These are phyloP conservation scores for Pseudogymnoascus sp. DNA, from an alignment of 2,329 filamentous ascomycete species.

Conservation along the genomic window DNA sequence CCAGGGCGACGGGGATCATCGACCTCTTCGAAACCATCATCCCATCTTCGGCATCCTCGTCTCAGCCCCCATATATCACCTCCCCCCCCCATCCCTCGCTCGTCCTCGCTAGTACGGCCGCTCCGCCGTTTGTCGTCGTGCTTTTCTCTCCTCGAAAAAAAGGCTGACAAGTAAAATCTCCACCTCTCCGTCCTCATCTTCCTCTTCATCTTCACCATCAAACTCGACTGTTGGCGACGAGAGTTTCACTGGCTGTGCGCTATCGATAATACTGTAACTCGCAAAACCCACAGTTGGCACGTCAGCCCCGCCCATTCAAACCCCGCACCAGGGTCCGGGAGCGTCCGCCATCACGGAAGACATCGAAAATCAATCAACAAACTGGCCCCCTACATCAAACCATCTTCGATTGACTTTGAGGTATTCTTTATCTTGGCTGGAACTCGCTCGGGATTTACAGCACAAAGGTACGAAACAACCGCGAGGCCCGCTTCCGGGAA, in stretches of 20 bases:
- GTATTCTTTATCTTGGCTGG: background rate
- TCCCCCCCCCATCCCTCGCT: background rate
- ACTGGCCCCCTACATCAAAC: background rate
- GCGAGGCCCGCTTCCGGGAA: background rate
- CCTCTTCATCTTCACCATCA: background rate
- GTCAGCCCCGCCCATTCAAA: slow-evolving; percentile 5
- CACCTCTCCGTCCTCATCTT: background rate
- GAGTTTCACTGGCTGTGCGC: background rate
- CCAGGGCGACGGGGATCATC: background rate
- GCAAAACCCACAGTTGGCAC: slow-evolving; percentile 2
- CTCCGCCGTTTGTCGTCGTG: slow-evolving; percentile 1
- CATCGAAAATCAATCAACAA: slow-evolving; percentile 4
- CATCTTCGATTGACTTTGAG: background rate
- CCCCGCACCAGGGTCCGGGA: slow-evolving; percentile 4
- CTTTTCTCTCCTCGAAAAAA: background rate
- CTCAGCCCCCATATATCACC: slow-evolving; percentile 3
- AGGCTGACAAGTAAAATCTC: background rate
- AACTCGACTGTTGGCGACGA: background rate
- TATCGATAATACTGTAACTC: slow-evolving; percentile 5
- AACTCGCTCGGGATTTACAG: background rate
- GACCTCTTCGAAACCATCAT: slow-evolving; percentile 5
- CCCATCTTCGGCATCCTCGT: slow-evolving; percentile 6
- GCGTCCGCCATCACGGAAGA: slow-evolving; percentile 2
- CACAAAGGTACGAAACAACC: background rate
- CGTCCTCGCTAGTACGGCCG: background rate